Base-by-base conservation (phyloP, 2,329 filamentous ascomycete species). In the Aspergillus sclerotialis region DNA sequence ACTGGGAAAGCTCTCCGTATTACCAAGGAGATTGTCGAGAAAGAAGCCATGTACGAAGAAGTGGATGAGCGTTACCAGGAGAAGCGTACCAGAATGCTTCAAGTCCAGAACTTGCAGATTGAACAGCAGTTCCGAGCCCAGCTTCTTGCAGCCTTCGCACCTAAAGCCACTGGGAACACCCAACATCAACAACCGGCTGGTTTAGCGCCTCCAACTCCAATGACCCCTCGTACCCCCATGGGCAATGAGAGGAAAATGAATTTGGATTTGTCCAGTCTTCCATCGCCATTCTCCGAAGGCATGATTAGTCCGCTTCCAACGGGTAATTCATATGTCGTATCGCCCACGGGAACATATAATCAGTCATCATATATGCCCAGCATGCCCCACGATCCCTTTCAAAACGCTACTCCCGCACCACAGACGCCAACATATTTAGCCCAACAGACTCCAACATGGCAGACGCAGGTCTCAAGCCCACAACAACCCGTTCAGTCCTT, bases 41-140 rank as follows among this genome's bases (percentile, higher is more conserved):
- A 86, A 43, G 89, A 94, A 58, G 87, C 93, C 58, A 94, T 94
- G 86, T 95, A 95, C 55, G 88, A 94, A 53, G 89, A 94, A 60
- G 85, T 94, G 53, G 88, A 94, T 34, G 85, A 94, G 47, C 84
- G 89, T 37, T 61, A 61, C 31, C 57, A 61, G 36, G 58, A 61
- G 33, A 63, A 62, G 37, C 55, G 59, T 19, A 54, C 59, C 27
- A 54, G 52, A n/a, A 58, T 61, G 49, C 46, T 63, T 30, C 56
- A 61, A 26, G 55, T 51, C 4, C 59, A 63, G 42, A 61, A 56
- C 38, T 44, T 52, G 45, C 52, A 60, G 39, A 53, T 63, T 30
- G 55, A 63, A 38, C 50, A 53, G 31, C 54, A 61, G 29, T 58
- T 63, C 35, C 50, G 59, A 23, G 52, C 53, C 16, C 57, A 62